Percentiles rank a stretch among this genome's conserved stretches.
Conservation (phyloP, 352 stramenopile species). For the Lagenidium giganteum region DNA sequence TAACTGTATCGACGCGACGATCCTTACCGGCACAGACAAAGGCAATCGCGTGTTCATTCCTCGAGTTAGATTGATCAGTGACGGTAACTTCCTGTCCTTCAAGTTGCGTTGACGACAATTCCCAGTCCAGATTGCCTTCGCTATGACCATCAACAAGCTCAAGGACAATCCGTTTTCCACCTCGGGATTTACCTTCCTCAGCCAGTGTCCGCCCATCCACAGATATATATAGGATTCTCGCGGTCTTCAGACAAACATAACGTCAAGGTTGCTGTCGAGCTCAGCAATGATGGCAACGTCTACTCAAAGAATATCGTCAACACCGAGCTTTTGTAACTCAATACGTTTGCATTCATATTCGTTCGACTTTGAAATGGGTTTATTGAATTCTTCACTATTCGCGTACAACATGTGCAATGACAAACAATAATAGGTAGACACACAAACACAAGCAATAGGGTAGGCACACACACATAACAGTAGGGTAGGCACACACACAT, state of each 20-base stretch:
- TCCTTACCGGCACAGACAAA: constrained; percentile 13
- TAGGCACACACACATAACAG: no score
- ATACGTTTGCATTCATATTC: no score
- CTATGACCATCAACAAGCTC: constrained; percentile 20
- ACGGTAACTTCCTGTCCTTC: constrained; percentile 5
- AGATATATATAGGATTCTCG: constrained; percentile 18
- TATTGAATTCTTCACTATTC: no score
- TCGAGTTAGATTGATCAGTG: constrained; percentile 7
- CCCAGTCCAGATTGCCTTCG: constrained; percentile 6
- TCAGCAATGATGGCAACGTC: neutral
- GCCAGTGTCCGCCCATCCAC: constrained; percentile 12
- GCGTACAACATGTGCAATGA: no score
- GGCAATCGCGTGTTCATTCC: constrained; percentile 13
- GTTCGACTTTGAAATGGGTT: no score
- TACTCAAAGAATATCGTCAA: constrained; percentile 19
- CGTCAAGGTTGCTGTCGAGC: constrained; percentile 10
- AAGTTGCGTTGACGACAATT: constrained; percentile 9
- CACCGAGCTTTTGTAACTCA: no score
- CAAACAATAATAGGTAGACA: no score
- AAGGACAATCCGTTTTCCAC: constrained; percentile 12
- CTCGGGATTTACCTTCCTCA: constrained; percentile 10
- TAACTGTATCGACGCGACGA: constrained; percentile 17
- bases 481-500: no score
- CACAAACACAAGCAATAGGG: no score
- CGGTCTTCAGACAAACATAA: constrained; percentile 4